phyloP scores from a whole-genome alignment of 345 rosid species.

The Mercurialis annua region DNA sequence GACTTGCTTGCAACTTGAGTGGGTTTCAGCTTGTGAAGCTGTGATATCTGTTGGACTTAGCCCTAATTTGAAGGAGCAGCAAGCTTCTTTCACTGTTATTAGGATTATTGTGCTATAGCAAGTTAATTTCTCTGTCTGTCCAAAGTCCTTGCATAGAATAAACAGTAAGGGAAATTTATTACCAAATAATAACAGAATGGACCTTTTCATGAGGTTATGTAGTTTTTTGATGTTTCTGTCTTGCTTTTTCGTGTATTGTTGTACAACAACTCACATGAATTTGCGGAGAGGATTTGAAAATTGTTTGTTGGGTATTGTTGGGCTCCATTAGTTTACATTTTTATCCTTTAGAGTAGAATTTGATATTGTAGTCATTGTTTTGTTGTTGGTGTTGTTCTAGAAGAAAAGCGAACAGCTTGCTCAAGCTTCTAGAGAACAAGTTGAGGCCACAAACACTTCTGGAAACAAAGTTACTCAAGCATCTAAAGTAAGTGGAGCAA shows the following conservation, averaged over 20 bases:
- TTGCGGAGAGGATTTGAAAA: background rate
- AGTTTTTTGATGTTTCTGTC: background rate
- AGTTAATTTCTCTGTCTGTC: background rate
- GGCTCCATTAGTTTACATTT: background rate
- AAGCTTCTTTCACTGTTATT: background rate
- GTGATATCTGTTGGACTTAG: too few species aligned
- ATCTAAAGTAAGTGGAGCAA: conserved; percentile 48
- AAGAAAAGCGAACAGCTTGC: conserved; percentile 73
- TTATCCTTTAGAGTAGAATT: background rate
- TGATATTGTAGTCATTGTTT: conserved; percentile 17
- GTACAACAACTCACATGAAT: background rate
- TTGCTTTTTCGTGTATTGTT: background rate
- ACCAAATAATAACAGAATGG: too few species aligned
- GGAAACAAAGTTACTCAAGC: conserved; percentile 44
- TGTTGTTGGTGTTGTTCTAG: conserved; percentile 35
- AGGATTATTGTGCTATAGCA: background rate
- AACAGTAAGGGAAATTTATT: background rate
- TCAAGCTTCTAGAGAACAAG: conserved; percentile 57
- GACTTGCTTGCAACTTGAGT: too few species aligned
- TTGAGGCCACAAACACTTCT: conserved; percentile 42
- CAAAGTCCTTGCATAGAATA: background rate
- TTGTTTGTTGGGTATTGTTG: background rate
- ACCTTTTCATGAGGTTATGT: background rate
- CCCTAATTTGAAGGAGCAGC: background rate
- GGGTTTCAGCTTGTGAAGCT: too few species aligned